phyloP scores from a whole-genome alignment of 208 protist genomes.

The Tritrichomonas foetus region DNA sequence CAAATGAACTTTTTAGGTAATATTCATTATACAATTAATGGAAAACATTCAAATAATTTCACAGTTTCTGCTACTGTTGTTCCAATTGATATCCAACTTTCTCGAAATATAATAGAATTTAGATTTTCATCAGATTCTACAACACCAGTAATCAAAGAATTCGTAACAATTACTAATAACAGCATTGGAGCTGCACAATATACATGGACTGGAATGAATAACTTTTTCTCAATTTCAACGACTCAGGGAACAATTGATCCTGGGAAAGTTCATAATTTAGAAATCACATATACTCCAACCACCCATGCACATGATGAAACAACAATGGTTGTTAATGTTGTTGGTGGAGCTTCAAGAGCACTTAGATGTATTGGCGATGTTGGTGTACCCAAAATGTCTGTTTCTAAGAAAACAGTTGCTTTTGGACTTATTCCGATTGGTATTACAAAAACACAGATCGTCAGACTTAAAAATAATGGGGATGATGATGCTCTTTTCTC shows the following conservation, averaged over 20 bases:
- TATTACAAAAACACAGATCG: neutral
- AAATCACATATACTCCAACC: neutral
- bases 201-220: neutral
- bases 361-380: slow-evolving; percentile 14
- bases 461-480: neutral
- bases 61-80: neutral
- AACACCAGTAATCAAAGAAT: neutral
- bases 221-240: neutral
- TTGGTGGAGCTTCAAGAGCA: neutral
- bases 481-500: neutral
- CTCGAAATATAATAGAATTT: neutral
- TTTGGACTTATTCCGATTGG: slow-evolving; percentile 35
- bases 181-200: neutral
- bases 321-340: neutral
- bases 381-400: neutral
- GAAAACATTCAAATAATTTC: neutral
- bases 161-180: neutral
- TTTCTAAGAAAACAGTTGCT: neutral
- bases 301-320: slow-evolving; percentile 2
- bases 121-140: slow-evolving; percentile 10
- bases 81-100: neutral
- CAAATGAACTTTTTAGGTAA: neutral
- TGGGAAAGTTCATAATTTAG: neutral
- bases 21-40: neutral
- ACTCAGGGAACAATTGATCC: neutral